These are phyloP conservation scores for Trichosanthes cucumerina DNA, from an alignment of 306 rosid genomes.

Conservation along the genomic window DNA sequence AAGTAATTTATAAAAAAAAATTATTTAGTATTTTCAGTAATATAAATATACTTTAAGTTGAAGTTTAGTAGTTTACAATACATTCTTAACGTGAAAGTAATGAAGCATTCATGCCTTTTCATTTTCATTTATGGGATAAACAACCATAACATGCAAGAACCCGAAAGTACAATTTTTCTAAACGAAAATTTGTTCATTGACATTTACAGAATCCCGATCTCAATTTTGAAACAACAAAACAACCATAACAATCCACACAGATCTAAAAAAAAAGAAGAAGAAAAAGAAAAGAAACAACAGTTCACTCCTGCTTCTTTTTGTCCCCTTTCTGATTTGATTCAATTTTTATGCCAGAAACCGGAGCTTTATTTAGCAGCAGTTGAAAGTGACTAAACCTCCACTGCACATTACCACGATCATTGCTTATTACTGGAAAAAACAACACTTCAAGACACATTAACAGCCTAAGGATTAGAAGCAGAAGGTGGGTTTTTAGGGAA, in stretches of 20 bases:
- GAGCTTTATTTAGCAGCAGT: constrained; percentile 2
- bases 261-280: neutral
- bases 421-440: neutral
- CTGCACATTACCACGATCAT: neutral
- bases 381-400: neutral
- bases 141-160: neutral
- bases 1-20: too few species aligned
- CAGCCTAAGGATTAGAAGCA: constrained; percentile 24
- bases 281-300: neutral
- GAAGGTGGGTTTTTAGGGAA: constrained; percentile 24
- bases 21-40: too few species aligned
- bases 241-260: neutral
- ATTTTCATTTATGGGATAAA: neutral
- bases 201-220: constrained; percentile 4
- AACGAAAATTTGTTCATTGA: neutral
- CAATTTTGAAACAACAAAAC: neutral
- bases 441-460: neutral
- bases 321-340: neutral
- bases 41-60: too few species aligned
- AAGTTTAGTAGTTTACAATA: too few species aligned
- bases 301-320: neutral
- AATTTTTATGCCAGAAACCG: neutral
- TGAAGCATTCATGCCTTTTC: neutral
- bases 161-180: neutral
- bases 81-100: neutral